Conservation (phyloP, 1,284 basidiomycete species). For the Ceratobasidium sp. region DNA sequence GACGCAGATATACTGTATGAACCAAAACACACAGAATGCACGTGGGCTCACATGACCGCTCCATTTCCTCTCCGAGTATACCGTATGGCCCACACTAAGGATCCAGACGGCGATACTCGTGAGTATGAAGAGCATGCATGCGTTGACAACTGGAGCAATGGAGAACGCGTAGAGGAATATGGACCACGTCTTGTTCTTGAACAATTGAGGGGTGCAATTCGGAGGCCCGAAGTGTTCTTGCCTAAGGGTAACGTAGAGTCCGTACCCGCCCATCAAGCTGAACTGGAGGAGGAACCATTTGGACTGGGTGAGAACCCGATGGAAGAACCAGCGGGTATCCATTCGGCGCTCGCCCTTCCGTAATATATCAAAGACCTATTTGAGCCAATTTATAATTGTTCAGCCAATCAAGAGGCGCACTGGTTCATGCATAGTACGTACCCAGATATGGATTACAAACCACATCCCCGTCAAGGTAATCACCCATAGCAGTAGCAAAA, state of each 20-base stretch:
- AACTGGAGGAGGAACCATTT: conserved; percentile 27
- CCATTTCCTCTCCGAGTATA: conserved; percentile 13
- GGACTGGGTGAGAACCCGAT: conserved; percentile 2
- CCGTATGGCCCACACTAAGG: not conserved
- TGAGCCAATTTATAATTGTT: not conserved
- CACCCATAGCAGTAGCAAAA: conserved; percentile 28
- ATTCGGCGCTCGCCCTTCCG: not conserved
- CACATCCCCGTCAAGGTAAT: conserved; percentile 35
- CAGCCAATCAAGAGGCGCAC: too few species aligned
- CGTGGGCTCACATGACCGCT: conserved; percentile 10
- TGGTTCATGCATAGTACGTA: too few species aligned
- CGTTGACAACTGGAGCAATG: conserved; percentile 18
- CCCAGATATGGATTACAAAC: conserved; percentile 38
- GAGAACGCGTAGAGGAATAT: conserved; percentile 11
- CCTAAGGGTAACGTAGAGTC: conserved; percentile 31
- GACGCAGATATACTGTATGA: conserved; percentile 22
- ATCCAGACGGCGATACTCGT: conserved; percentile 29
- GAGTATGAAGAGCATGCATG: conserved; percentile 39
- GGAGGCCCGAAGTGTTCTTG: conserved; percentile 10
- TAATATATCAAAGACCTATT: conserved; percentile 35
- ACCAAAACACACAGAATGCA: conserved; percentile 35
- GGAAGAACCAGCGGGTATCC: conserved; percentile 4
- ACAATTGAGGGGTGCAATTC: conserved; percentile 1
- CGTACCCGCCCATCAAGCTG: conserved; percentile 36
- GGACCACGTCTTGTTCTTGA: conserved; percentile 22